phyloP scores from a whole-genome alignment of 2,329 filamentous ascomycete genomes.

The Tolypocladium cylindrosporum region DNA sequence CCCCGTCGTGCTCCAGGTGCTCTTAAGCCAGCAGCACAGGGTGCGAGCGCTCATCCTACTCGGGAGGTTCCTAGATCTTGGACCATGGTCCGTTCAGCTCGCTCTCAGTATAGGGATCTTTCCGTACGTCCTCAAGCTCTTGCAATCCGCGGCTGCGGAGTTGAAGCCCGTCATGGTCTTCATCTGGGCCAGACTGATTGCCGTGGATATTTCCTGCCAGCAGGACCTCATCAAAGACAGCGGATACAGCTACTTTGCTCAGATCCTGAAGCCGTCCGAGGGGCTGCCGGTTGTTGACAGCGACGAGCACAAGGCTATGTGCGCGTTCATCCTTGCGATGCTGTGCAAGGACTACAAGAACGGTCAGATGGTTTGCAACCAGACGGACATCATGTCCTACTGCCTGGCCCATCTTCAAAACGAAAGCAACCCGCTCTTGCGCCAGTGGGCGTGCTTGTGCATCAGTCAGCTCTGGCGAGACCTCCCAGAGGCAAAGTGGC shows the following conservation, averaged over 20 bases:
- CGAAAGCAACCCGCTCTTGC: constrained; percentile 74
- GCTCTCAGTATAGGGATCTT: constrained; percentile 97
- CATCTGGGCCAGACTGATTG: constrained; percentile 93
- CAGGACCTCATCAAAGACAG: constrained; percentile 92
- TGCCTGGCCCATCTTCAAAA: constrained; percentile 79
- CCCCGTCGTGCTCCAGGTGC: constrained; percentile 89
- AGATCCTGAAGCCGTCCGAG: constrained; percentile 77
- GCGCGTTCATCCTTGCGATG: constrained; percentile 93
- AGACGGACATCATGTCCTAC: constrained; percentile 80
- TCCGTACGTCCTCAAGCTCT: constrained; percentile 92
- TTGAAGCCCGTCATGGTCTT: constrained; percentile 98
- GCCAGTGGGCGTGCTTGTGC: constrained; percentile 94
- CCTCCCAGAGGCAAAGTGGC: constrained; percentile 88
- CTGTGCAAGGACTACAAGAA: constrained; percentile 93
- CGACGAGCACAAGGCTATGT: constrained; percentile 97
- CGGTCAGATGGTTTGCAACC: constrained; percentile 84
- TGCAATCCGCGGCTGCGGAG: constrained; percentile 90
- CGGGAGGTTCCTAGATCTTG: constrained; percentile 87
- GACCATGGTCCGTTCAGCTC: constrained; percentile 97
- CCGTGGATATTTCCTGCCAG: constrained; percentile 90
- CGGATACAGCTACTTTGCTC: constrained; percentile 93
- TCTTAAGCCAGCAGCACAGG: constrained; percentile 90
- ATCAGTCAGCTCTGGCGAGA: constrained; percentile 92
- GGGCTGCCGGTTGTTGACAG: constrained; percentile 77
- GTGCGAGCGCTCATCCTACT: constrained; percentile 84